Evolutionary conservation across 1,284 basidiomycete genomes (phyloP), one percentile per base, ranked within the genome.

Genomic region (Leccinum ponderosum): DNA sequence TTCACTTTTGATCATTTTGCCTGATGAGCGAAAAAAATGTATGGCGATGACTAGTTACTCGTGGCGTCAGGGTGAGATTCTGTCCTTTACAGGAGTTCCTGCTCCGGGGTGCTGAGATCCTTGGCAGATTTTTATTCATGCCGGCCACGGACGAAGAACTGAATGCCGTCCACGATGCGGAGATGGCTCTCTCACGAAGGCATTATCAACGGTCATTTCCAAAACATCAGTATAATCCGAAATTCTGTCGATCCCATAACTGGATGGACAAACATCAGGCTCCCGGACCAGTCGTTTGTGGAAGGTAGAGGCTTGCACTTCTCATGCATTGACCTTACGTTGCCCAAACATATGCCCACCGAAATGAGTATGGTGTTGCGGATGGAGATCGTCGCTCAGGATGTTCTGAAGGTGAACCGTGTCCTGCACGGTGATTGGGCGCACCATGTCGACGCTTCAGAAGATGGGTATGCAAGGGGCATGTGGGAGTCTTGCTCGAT

Each of bases 71-170:
- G 91, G 77, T 79, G 66, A 62, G 75, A 58, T 35, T 2, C 3
- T 2, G 6, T 5, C 53, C 25, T 3, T n/a, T n/a, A 15, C 25
- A 14, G 3, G 25, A 20, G 12, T 20, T 44, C 15, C 4, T 22
- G 9, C 11, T 48, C 14, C 14, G 12, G n/a, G 17, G 37, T 22
- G 3, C 27, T 62, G 33, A 58, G 22, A 55, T 35, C 0, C 22
- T 20, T 48, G 25, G 1, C 44, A 84, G 90, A 3, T 69, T 93
- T 2, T 77, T 94, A 11, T 97, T 97, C 81, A 94, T 96, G 84
- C 91, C 91, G 12, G 94, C 89, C 0, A 97, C 95, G 0, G 93
- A 97, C 72, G 94, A 97, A 76, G 93, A 96, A 72, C 78, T 96
- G 47, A 70, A 81, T 35, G 89, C 82, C 64, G 85, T 89, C 12